Conservation (phyloP, 2,329 filamentous ascomycete species). For the Fusarium sp. region DNA sequence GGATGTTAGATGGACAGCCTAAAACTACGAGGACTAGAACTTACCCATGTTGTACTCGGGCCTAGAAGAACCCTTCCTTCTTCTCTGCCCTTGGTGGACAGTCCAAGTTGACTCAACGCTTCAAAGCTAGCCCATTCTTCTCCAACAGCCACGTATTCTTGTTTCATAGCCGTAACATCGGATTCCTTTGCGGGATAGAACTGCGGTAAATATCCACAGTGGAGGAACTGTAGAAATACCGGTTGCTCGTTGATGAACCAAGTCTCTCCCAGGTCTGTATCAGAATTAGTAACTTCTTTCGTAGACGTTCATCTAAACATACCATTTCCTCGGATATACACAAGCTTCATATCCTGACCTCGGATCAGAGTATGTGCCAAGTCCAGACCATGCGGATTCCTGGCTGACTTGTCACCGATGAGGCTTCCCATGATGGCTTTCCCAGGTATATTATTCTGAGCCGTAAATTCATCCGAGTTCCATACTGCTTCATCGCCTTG, state of each 20-base stretch:
- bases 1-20: too few species aligned
- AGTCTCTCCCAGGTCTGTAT: conserved; percentile 17
- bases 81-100: neutral
- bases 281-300: neutral
- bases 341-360: conserved; percentile 2
- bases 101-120: conserved; percentile 13
- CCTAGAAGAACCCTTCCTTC: conserved; percentile 13
- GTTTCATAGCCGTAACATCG: neutral
- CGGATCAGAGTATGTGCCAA: conserved; percentile 12
- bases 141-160: conserved; percentile 19
- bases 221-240: conserved; percentile 23
- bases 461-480: conserved; percentile 13
- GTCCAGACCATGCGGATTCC: conserved; percentile 15
- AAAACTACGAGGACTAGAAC: too few species aligned
- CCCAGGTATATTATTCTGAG: neutral
- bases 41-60: conserved; percentile 21
- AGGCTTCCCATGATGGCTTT: conserved; percentile 26
- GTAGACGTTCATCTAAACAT: too few species aligned
- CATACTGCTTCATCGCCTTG: conserved; percentile 8
- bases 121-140: conserved; percentile 31
- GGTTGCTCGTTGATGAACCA: conserved; percentile 33
- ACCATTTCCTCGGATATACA: conserved; percentile 30
- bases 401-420: conserved; percentile 18
- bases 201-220: conserved; percentile 20
- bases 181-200: conserved; percentile 21